A percentile compares a stretch with the other conserved stretches of the same genome.
Conservation (phyloP, 345 rosid species). For the Eutrema japonicum region DNA sequence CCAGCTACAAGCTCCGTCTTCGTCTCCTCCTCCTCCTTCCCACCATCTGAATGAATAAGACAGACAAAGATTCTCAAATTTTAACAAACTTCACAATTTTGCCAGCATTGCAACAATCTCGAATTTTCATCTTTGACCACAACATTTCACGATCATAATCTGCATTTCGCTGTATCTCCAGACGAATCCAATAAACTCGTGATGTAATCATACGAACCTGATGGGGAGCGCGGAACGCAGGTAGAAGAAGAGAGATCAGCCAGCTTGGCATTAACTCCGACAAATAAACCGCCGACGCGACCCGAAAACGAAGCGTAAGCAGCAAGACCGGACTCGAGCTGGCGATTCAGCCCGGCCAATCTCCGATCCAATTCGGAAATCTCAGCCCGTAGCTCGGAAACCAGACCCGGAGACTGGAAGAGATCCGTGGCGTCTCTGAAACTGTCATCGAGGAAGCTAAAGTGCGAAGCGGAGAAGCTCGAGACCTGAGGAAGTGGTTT, state of each 20-base stretch:
- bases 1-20: slow-evolving; percentile 52
- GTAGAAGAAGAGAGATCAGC: slow-evolving; percentile 59
- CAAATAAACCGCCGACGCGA: slow-evolving; percentile 50
- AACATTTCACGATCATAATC: slow-evolving; percentile 3
- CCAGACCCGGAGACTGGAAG: slow-evolving; percentile 52
- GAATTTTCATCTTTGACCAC: not conserved
- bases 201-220: slow-evolving; percentile 50
- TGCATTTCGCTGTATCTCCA: not conserved
- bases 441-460: slow-evolving; percentile 59
- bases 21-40: slow-evolving; percentile 39
- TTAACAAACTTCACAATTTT: slow-evolving; percentile 3
- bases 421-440: slow-evolving; percentile 54
- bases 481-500: slow-evolving; percentile 53
- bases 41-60: slow-evolving; percentile 46
- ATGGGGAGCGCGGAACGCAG: slow-evolving; percentile 40
- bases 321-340: slow-evolving; percentile 57
- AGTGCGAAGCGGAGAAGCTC: slow-evolving; percentile 32
- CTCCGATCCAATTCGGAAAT: slow-evolving; percentile 63
- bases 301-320: slow-evolving; percentile 73
- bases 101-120: slow-evolving; percentile 13
- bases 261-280: slow-evolving; percentile 52
- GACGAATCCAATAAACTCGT: not conserved
- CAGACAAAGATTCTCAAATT: not conserved
- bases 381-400: slow-evolving; percentile 60
- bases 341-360: slow-evolving; percentile 55